phyloP scores from a whole-genome alignment of 495 filamentous ascomycete genomes.

The Bombardia bombarda region DNA sequence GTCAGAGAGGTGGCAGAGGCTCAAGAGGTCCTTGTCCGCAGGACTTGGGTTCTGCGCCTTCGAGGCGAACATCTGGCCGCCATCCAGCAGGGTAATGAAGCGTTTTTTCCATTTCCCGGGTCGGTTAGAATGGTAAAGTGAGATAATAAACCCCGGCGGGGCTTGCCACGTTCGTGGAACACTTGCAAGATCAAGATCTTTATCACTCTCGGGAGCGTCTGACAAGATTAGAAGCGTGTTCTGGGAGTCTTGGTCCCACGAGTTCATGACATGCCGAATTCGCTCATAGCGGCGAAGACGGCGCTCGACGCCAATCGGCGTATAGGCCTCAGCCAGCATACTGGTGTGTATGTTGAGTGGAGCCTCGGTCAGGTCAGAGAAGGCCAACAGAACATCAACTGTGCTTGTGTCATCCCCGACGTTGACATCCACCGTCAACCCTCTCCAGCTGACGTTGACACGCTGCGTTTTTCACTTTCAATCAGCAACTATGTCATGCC shows the following conservation, averaged over 20 bases:
- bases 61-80: constrained; percentile 66
- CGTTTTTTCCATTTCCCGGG: constrained; percentile 82
- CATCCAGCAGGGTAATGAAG: constrained; percentile 61
- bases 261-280: constrained; percentile 82
- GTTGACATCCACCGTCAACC: constrained; percentile 52
- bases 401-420: constrained; percentile 70
- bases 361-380: constrained; percentile 14
- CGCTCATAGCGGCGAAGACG: constrained; percentile 80
- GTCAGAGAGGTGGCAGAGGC: constrained; percentile 82
- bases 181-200: constrained; percentile 40
- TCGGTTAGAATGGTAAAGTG: constrained; percentile 73
- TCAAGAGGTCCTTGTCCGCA: constrained; percentile 53
- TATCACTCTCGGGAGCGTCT: constrained; percentile 23
- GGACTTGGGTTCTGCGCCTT: constrained; percentile 53
- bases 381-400: constrained; percentile 57
- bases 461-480: constrained; percentile 27
- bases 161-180: constrained; percentile 50
- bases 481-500: constrained; percentile 3
- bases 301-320: constrained; percentile 70
- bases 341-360: constrained; percentile 51
- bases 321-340: constrained; percentile 69
- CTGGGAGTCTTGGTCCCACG: constrained; percentile 73
- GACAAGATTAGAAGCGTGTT: constrained; percentile 55
- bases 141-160: constrained; percentile 48
- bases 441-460: constrained; percentile 61